phyloP scores from a whole-genome alignment of 169 alveolate species.

The Cyclospora cayetanensis region DNA sequence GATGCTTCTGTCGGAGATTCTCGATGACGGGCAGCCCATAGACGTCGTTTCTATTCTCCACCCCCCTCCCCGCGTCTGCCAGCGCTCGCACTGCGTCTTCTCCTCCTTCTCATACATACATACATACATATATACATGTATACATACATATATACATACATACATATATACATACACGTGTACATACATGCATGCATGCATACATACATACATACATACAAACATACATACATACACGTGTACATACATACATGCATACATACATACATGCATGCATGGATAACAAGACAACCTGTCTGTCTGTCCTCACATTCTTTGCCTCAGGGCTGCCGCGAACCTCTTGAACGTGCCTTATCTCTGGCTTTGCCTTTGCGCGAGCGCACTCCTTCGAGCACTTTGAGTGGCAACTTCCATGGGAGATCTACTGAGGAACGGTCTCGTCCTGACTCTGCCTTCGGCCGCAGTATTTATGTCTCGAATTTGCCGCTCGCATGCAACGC shows the following conservation, averaged over 20 bases:
- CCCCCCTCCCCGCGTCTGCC: too few relatives aligned
- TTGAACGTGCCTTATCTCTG: conserved; percentile 8
- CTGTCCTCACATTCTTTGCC: not conserved
- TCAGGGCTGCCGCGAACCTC: conserved; percentile 63
- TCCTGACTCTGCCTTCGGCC: conserved; percentile 56
- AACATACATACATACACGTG: not conserved
- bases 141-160: not conserved
- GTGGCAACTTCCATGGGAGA: not conserved
- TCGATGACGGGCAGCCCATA: too few relatives aligned
- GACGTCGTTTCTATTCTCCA: too few relatives aligned
- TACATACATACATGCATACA: not conserved
- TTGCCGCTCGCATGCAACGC: conserved; percentile 36
- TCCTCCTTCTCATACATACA: too few relatives aligned
- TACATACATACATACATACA: not conserved
- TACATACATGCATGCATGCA: not conserved
- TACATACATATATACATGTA: too few relatives aligned
- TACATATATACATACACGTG: not conserved
- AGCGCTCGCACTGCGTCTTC: too few relatives aligned
- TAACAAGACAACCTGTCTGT: not conserved
- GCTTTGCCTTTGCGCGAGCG: conserved; percentile 14
- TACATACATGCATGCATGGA: not conserved
- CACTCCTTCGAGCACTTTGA: not conserved
- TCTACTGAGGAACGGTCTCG: not conserved
- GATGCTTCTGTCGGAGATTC: too few relatives aligned
- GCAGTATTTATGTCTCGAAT: conserved; percentile 48